Base-by-base conservation (phyloP, 139 green algal species). In the Chlorella sp. region DNA sequence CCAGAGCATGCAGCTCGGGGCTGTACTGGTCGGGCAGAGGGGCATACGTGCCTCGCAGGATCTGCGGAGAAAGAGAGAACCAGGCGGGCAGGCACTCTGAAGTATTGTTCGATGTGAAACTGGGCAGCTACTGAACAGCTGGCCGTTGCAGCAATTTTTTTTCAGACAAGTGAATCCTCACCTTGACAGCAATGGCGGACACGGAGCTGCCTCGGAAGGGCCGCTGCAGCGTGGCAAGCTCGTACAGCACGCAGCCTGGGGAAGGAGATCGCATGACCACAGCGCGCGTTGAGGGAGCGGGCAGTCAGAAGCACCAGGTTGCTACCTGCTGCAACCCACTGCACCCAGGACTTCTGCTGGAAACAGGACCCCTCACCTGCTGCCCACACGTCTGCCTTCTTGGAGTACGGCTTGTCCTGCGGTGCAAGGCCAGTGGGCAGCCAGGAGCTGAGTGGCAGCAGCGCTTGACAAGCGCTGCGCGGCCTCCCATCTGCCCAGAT, bases 211-310 rank as follows among this genome's bases (percentile, higher is more conserved):
- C 82, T 4, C 34, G 28, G 62, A 86, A 86, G 19, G 82, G 82
- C 5, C 82, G 56, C 32, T 60, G 72, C 67, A 98, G 90, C 0
- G 92, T 91, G 82, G 89, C 93, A 13, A 98, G 84, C 87, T 98
- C 94, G 82, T 98, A 97, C 79, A 97, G 90, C 34, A 98, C 89
- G 75, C 94, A 97, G 30, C 95, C 95, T n/a, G n/a, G n/a, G n/a
- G n/a, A n/a, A n/a, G n/a, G n/a, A n/a, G n/a, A n/a, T n/a, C n/a
- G n/a, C n/a, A n/a, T n/a, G n/a, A n/a, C n/a, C n/a, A n/a, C n/a
- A n/a, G n/a, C n/a, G n/a, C n/a, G n/a, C n/a, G n/a, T n/a, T n/a
- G n/a, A n/a, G n/a, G n/a, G n/a, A n/a, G n/a, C n/a, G n/a, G n/a
- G n/a, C n/a, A n/a, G n/a, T n/a, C n/a, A n/a, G n/a, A n/a, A n/a